Base-by-base conservation (phyloP, 441 rosid species). In the Brassica hybrid region DNA sequence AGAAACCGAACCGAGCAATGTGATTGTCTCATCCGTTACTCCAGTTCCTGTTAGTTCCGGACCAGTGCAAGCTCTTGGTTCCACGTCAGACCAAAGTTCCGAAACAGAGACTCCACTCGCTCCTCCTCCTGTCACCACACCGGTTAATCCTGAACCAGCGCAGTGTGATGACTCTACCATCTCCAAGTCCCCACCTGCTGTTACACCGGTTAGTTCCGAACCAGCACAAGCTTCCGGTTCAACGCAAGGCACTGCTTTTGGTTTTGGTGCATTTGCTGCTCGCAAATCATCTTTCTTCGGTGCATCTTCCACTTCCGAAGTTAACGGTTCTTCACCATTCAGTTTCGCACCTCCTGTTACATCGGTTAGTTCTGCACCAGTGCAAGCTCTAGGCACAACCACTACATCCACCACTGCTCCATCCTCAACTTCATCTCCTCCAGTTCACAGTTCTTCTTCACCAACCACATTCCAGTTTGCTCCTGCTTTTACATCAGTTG, bases 1-100 rank as follows among this genome's bases (percentile, higher is more conserved):
- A 36, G 65, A 21, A 69, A 12, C 79, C 5, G 74, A 69, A 50
- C 79, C 57, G 4, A 14, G 16, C 50, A 41, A 27, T 67, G 78
- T 59, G 67, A 45, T 58, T 57, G 32, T 1, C 18, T 66, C 72
- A 66, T 64, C 72, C 5, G 2, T 59, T n/a, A n/a, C n/a, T n/a
- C n/a, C n/a, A n/a, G n/a, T n/a, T 1, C 78, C 36, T 59, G 73
- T 21, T 60, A 18, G 61, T 23, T 32, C 70, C 6, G 62, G 2
- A 17, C 63, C 64, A n/a, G 12, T 18, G 4, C 78, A 16, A 56
- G 3, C 65, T 74, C 30, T 56, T 56, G 57, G 57, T 50, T 50
- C 57, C 12, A 56, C 60, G 6, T 50, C 57, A 14, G 12, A 56
- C 1, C 60, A 56, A 0, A 59, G 62, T 19, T 23, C 62, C 30